phyloP scores from a whole-genome alignment of 768 basidiomycete genomes.

The Lactarius hatsudake region DNA sequence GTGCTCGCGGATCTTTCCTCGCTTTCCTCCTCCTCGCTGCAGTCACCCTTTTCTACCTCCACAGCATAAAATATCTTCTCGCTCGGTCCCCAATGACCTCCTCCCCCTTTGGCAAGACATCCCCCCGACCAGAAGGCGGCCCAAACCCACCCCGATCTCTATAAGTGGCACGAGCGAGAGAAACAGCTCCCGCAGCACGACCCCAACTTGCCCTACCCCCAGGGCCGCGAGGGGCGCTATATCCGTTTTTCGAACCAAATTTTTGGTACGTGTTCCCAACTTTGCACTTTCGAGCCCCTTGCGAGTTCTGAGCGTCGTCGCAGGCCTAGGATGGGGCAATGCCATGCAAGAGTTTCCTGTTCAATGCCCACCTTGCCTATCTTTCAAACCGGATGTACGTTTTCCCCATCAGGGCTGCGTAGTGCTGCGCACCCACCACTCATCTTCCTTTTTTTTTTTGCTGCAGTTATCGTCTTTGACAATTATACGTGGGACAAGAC shows the following conservation, averaged over 20 bases:
- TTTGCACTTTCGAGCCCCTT: not conserved
- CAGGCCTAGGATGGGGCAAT: constrained; percentile 61
- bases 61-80: no score
- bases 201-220: constrained; percentile 19
- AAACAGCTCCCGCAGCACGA: constrained; percentile 19
- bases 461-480: constrained; percentile 49
- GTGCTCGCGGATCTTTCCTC: not conserved
- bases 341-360: constrained; percentile 54
- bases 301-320: not conserved
- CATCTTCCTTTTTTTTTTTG: not conserved
- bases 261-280: constrained; percentile 5
- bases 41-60: not conserved
- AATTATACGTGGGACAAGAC: constrained; percentile 55
- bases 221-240: constrained; percentile 24
- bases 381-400: constrained; percentile 49
- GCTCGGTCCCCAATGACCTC: not conserved
- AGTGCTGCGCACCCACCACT: not conserved
- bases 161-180: constrained; percentile 17
- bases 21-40: not conserved
- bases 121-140: constrained; percentile 7
- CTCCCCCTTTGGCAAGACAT: not conserved
- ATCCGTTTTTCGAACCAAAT: constrained; percentile 22
- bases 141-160: constrained; percentile 13
- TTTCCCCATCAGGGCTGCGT: not conserved
- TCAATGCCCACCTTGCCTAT: constrained; percentile 51